These are phyloP conservation scores for Perkinsus olseni DNA, from an alignment of 169 alveolate genomes.

Conservation along the genomic window DNA sequence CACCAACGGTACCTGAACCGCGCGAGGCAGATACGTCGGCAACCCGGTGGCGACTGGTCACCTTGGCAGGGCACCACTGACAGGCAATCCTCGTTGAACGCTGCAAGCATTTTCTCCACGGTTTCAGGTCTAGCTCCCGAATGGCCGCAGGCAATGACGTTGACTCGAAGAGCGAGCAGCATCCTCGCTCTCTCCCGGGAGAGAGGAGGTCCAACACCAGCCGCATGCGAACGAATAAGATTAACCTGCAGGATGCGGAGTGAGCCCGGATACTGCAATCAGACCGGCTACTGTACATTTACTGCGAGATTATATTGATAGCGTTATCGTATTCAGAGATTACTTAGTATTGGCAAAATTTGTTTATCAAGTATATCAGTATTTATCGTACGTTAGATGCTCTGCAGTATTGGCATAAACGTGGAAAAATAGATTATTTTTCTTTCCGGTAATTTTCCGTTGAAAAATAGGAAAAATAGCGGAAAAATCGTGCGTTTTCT, in stretches of 20 bases:
- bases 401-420: too few species aligned
- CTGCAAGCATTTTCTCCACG: slow-evolving; percentile 23
- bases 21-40: neutral
- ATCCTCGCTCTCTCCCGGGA: slow-evolving; percentile 11
- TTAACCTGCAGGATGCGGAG: neutral
- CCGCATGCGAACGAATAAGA: slow-evolving; percentile 47
- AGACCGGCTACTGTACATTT: too few species aligned
- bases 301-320: too few species aligned
- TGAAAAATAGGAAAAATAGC: too few species aligned
- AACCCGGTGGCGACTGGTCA: neutral
- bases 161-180: slow-evolving; percentile 37
- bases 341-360: too few species aligned
- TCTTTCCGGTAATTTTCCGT: too few species aligned
- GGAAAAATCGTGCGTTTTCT: too few species aligned
- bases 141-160: slow-evolving; percentile 40
- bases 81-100: slow-evolving; percentile 24
- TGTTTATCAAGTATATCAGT: too few species aligned
- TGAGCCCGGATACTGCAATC: too few species aligned
- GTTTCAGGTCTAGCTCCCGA: slow-evolving; percentile 36
- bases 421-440: too few species aligned
- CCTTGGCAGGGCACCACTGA: neutral
- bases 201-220: slow-evolving; percentile 45
- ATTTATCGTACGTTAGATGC: too few species aligned
- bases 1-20: slow-evolving; percentile 52
- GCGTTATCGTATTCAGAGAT: too few species aligned